Base-by-base conservation (phyloP, 2,329 filamentous ascomycete species). In the Monosporascus sp. region DNA sequence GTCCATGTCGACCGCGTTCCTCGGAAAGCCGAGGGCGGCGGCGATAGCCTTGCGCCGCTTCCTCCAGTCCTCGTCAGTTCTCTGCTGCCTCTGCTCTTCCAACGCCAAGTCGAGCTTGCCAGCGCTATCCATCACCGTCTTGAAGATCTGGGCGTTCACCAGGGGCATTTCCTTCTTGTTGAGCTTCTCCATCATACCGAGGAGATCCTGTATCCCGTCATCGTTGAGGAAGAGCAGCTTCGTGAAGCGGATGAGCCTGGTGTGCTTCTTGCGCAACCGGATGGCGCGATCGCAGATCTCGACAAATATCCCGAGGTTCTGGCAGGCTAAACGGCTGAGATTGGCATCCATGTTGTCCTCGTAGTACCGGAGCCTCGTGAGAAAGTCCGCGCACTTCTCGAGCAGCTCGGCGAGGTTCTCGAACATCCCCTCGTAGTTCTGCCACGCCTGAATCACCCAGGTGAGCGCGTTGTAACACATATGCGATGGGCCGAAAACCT, bases 381-480 rank as follows among this genome's bases (percentile, higher is more conserved):
- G 63, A 46, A 70, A 70, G 27, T 68, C 63, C 25, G 62, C 60
- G 25, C 68, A 70, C 52, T 66, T 68, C 51, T 67, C 62, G 5
- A 66, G 59, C 9, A 70, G 56, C 54, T 64, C 63, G 0, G 57
- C 62, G 6, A 71, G 62, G 37, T 66, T 69, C 37, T 63, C 65
- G 17, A 71, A 68, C 5, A 68, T 67, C 45, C 65, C 67, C 44
- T 68, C 63, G 52, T 69, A 70, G 11, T 65, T 65, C 49, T 66
- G 62, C 67, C 68, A 70, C 18, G 67, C 68, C 51, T 62, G 58
- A 18, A 70, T 66, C 49, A 69, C 68, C 51, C 69, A 70, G 11
- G 66, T 68, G 18, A 70, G 63, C n/a, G 68, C 68, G 54, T 65
- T 68, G 46, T 65, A 70, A 53, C 67, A 70, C 58, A 65, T 68